Base-by-base conservation (phyloP, 345 rosid genomes). In the Hirschfeldia incana region DNA sequence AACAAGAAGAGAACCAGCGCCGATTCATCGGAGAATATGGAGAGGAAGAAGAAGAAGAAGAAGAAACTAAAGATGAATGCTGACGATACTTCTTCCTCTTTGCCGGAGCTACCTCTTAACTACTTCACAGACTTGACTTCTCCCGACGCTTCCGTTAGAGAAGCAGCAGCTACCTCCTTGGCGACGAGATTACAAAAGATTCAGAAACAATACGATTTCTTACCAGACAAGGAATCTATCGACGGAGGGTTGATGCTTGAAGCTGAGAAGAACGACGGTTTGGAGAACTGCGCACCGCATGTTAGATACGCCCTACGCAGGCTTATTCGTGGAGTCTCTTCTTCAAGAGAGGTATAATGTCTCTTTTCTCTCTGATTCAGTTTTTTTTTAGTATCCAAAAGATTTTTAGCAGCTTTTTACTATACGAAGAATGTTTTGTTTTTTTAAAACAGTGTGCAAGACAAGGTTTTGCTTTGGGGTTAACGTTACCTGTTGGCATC, bases 201-300 rank as follows among this genome's bases (percentile, higher is more conserved):
- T 78, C 94, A 95, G 81, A 87, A 81, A 75, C 97, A 89, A 0
- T 91, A 88, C 67, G 89, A 89, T 73, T 70, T 68, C 75, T 74
- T 86, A 0, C 86, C 81, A 55, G 82, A 85, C 59, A 87, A 90
- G 80, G 91, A 84, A 13, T 71, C 80, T 80, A 82, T 83, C 21
- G 87, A 85, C 16, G 79, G 86, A 42, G 88, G 86, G n/a, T 70
- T 85, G 78, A 88, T 88, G 81, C 78, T 93, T 78, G 97, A 91
- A 81, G 98, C 98, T n/a, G 87, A 89, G 65, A 95, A 88, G 76
- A 90, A 95, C 81, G 98, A 88, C 66, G 99, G 99, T 21, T 84
- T 95, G 84, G 85, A 86, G 77, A 76, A 87, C 46, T 91, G 97
- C 80, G 97, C 97, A 0, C 96, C 98, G 1, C 88, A 93, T 46